Conservation (phyloP, 352 stramenopile species). For the Pythium coloratum region DNA sequence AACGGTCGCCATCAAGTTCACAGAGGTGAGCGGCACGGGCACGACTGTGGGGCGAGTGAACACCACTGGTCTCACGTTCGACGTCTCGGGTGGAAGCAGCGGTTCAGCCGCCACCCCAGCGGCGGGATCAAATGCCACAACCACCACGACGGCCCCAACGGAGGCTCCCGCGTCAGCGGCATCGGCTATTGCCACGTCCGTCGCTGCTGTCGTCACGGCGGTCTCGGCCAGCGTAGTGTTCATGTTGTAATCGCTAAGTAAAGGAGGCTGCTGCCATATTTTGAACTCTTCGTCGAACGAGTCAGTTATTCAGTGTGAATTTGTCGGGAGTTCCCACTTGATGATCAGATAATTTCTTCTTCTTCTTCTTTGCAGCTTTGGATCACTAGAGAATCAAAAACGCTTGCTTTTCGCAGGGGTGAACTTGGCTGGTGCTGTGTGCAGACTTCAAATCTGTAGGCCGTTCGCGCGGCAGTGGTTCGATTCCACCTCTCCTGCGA, state of each 20-base stretch:
- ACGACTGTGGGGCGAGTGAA: background rate
- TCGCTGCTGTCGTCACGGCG: no score
- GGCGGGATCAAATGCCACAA: background rate
- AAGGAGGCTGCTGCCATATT: background rate
- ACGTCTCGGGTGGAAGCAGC: background rate
- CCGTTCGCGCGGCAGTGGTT: slow-evolving; percentile 89
- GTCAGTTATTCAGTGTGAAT: no score
- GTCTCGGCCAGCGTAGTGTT: background rate
- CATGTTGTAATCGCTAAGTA: slow-evolving; percentile 1
- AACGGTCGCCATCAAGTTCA: slow-evolving; percentile 14
- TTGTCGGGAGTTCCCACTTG: no score
- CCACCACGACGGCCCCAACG: background rate
- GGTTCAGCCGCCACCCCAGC: background rate
- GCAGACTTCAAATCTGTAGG: slow-evolving; percentile 94
- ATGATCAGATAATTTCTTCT: no score
- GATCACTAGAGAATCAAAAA: background rate
- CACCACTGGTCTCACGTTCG: slow-evolving; percentile 9
- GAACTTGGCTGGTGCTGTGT: slow-evolving; percentile 90
- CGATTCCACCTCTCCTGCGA: slow-evolving; percentile 90
- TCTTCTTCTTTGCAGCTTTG: no score
- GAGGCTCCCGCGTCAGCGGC: background rate
- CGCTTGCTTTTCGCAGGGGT: slow-evolving; percentile 49
- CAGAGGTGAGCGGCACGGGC: slow-evolving; percentile 13
- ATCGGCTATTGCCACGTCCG: background rate
- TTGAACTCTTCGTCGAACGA: background rate